Evolutionary conservation across 192 early-diverging fungal genomes (phyloP).

Genomic region (Obelidium mucronatum): DNA sequence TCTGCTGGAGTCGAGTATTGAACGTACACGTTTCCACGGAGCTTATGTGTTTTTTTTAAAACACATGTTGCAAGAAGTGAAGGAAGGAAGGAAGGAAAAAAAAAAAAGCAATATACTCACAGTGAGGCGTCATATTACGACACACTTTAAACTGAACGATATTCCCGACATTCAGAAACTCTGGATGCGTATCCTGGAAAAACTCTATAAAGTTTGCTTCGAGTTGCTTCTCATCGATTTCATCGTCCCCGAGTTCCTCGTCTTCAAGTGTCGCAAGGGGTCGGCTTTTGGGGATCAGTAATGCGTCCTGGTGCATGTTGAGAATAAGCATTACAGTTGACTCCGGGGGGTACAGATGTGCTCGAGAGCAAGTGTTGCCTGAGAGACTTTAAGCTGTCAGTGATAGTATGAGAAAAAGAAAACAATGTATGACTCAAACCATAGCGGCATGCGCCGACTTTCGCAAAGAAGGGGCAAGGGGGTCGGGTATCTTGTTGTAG

Average conservation of each 20-base stretch:
- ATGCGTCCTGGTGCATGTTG: constrained; percentile 53
- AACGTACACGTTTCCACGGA: constrained; percentile 57
- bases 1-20: constrained; percentile 52
- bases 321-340: constrained; percentile 26
- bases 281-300: constrained; percentile 21
- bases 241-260: constrained; percentile 29
- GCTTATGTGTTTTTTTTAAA: constrained; percentile 52
- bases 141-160: constrained; percentile 54
- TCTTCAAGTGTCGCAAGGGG: constrained; percentile 19
- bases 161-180: constrained; percentile 45
- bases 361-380: constrained; percentile 1
- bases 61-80: neutral
- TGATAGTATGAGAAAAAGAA: constrained; percentile 54
- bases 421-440: constrained; percentile 41
- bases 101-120: constrained; percentile 4
- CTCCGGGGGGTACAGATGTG: neutral
- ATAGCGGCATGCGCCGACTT: constrained; percentile 54
- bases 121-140: constrained; percentile 21
- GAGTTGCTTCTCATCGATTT: constrained; percentile 42
- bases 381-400: neutral
- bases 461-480: constrained; percentile 49
- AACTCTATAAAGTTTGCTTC: constrained; percentile 50
- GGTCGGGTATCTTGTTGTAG: neutral
- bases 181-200: constrained; percentile 51
- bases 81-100: neutral